Conservation (phyloP, 805 yeast species). For the Cyberlindnera mississippiensis region DNA sequence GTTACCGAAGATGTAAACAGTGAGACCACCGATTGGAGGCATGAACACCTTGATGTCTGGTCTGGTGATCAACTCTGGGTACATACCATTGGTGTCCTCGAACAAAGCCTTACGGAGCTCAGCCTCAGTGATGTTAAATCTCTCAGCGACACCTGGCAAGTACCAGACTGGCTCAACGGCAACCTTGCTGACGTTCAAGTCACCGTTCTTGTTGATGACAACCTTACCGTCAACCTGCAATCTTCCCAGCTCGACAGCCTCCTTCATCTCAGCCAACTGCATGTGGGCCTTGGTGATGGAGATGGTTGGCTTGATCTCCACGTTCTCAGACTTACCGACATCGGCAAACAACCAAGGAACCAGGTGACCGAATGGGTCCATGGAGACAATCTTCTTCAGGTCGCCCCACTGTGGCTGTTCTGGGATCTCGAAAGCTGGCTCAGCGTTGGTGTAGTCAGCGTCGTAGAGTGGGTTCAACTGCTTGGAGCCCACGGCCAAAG, state of each 20-base stretch:
- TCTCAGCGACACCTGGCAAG: constrained; percentile 63
- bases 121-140: constrained; percentile 52
- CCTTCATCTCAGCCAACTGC: constrained; percentile 55
- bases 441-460: constrained; percentile 60
- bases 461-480: constrained; percentile 48
- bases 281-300: constrained; percentile 65
- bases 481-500: constrained; percentile 58
- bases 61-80: constrained; percentile 64
- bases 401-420: constrained; percentile 56
- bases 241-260: constrained; percentile 50
- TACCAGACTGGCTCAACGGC: constrained; percentile 74
- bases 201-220: constrained; percentile 57
- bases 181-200: constrained; percentile 56
- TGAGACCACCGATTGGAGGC: constrained; percentile 68
- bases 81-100: constrained; percentile 69
- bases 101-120: constrained; percentile 57
- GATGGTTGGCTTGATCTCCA: constrained; percentile 61
- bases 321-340: constrained; percentile 39
- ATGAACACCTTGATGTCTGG: constrained; percentile 62
- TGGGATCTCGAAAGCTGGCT: constrained; percentile 54
- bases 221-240: constrained; percentile 55
- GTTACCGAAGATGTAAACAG: constrained; percentile 64
- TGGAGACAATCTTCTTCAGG: constrained; percentile 52
- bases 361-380: constrained; percentile 66
- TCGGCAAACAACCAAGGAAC: constrained; percentile 57